These are phyloP conservation scores for Xylariaceae sp. DNA, from an alignment of 2,329 filamentous ascomycete species.

Conservation along the genomic window DNA sequence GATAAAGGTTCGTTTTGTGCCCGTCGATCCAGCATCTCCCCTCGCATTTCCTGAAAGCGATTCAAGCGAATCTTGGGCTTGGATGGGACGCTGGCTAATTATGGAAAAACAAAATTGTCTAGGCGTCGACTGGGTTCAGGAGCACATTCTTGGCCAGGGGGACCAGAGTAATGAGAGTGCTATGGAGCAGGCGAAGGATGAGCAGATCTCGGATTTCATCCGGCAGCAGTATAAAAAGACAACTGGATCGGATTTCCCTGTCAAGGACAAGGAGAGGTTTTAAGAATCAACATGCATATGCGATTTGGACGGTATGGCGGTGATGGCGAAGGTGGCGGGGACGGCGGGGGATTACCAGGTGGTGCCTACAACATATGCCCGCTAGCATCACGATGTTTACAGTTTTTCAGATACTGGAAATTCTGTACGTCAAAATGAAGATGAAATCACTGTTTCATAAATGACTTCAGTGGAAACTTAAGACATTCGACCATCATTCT, in stretches of 20 bases:
- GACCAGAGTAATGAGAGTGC: conserved; percentile 67
- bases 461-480: too few relatives aligned
- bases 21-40: not conserved
- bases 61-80: too few relatives aligned
- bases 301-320: too few relatives aligned
- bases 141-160: conserved; percentile 66
- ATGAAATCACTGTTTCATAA: not conserved
- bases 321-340: too few relatives aligned
- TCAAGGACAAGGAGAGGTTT: conserved; percentile 60
- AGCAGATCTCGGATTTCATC: conserved; percentile 69
- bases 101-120: not conserved
- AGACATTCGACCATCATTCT: too few relatives aligned
- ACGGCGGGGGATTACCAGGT: too few relatives aligned
- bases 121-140: conserved; percentile 75
- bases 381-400: too few relatives aligned
- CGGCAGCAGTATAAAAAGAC: conserved; percentile 62
- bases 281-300: conserved; percentile 1
- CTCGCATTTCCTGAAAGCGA: not conserved
- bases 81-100: not conserved
- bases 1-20: conserved; percentile 60
- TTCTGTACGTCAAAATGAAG: not conserved
- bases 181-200: conserved; percentile 77
- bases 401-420: not conserved
- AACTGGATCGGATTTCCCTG: conserved; percentile 63
- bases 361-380: too few relatives aligned